Evolutionary conservation across 257 asterid species (phyloP), one percentile per base, ranked within the genome.

Genomic region (Coffea eugenioides): DNA sequence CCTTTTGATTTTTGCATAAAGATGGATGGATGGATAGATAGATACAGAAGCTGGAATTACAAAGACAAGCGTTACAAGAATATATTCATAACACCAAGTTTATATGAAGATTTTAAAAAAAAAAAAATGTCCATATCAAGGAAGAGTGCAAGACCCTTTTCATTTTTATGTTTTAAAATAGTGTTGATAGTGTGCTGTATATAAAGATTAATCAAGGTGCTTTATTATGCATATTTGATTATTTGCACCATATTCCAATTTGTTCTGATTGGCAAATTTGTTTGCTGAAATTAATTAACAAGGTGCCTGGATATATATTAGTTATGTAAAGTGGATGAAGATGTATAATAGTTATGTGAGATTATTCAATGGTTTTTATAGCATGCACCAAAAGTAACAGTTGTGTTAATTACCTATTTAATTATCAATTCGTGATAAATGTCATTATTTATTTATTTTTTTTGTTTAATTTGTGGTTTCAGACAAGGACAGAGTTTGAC

Each of bases 401-500:
- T 39, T 39, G 43, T 39, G 43, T 61, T 23, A n/a, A 3, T 23
- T 7, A n/a, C 13, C 34, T 23, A 23, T 61, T 23, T 34, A n/a
- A 23, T 61, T 61, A 23, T 6, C 25, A 23, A 61, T 2, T 0
- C 23, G 52, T 16, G 3, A 8, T 41, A n/a, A 41, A 27, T 41
- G 52, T 46, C 14, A 64, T 62, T 43, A 56, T 6, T 10, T 12
- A 20, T n/a, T 23, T 9, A 39, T 70, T 16, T 52, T 79, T 15
- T 14, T 34, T 10, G 27, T 71, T 27, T n/a, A 31, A 7, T 36
- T 21, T 48, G 1, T 11, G n/a, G 39, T 7, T 65, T 10, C 23
- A 39, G 67, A 56, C 61, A 54, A n/a, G 81, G 71, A 71, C 82
- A 59, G 48, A 43, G 51, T 43, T 71, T 70, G 82, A 79, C 82